Evolutionary conservation across 2,329 filamentous ascomycete species (phyloP).

Genomic region (Talaromyces sp.): DNA sequence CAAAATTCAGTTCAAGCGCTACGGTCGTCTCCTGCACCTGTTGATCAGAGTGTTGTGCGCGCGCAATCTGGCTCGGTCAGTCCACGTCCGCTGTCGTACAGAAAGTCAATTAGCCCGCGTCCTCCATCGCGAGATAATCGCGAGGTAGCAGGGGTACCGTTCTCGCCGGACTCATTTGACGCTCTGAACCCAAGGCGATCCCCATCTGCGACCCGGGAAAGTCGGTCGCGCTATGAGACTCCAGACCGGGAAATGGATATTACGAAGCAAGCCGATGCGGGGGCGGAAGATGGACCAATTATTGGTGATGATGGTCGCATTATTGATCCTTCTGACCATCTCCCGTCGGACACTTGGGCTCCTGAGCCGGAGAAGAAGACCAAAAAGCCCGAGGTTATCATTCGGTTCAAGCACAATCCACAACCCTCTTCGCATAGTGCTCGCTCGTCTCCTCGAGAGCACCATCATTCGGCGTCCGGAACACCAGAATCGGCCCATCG

Average conservation of each 20-base stretch:
- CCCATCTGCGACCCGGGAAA: slow-evolving; percentile 25
- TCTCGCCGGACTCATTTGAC: slow-evolving; percentile 59
- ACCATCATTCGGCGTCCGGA: slow-evolving; percentile 21
- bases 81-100: slow-evolving; percentile 39
- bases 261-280: slow-evolving; percentile 29
- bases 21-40: slow-evolving; percentile 23
- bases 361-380: slow-evolving; percentile 59
- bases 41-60: slow-evolving; percentile 21
- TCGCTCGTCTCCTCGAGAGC: slow-evolving; percentile 17
- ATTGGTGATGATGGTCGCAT: slow-evolving; percentile 60
- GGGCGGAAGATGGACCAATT: slow-evolving; percentile 50
- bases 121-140: slow-evolving; percentile 41
- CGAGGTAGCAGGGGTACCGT: slow-evolving; percentile 43
- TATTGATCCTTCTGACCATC: slow-evolving; percentile 62
- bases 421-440: slow-evolving; percentile 18
- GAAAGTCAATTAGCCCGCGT: slow-evolving; percentile 57
- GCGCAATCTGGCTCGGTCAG: slow-evolving; percentile 26
- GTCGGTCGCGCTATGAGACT: slow-evolving; percentile 31
- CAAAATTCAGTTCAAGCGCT: slow-evolving; percentile 21
- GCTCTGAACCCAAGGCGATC: slow-evolving; percentile 48
- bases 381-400: slow-evolving; percentile 44
- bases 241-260: slow-evolving; percentile 35
- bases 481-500: slow-evolving; percentile 22
- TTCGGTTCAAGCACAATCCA: slow-evolving; percentile 41
- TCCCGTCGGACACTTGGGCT: slow-evolving; percentile 61